Evolutionary conservation across 148 eudicot species (phyloP), one percentile per base, ranked within the genome.

Genomic region (Heliosperma pusillum): DNA sequence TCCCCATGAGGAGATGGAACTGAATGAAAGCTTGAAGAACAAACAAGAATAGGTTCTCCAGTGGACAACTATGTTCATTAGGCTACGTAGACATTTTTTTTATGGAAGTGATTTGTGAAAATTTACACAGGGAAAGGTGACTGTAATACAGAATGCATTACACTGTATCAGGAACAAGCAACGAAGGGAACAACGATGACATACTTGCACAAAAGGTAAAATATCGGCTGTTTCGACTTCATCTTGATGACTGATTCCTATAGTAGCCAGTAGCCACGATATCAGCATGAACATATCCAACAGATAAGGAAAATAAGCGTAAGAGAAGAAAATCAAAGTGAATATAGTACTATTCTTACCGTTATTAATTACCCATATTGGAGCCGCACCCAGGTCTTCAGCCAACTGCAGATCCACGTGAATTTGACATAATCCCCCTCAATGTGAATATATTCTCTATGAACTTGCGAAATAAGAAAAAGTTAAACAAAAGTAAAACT

Each of bases 281-380:
- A 63, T 13, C 25, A 78, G 62, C 59, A 72, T 25, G 50, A 24
- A 71, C 22, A 33, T 52, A 56, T 50, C 44, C 65, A 70, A 50
- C 58, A 73, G 47, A 59, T 25, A 59, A 13, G 67, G 45, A 60
- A 17, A 12, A 10, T 62, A 71, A 22, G 62, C 29, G 16, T 6
- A 40, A 60, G 72, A 50, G 22, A 73, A 40, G 17, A 30, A 8
- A 57, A 71, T 4, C 26, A 72, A 58, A 5, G 22, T 61, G 47
- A 68, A 36, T 30, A 69, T 10, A 55, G 55, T 58, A 11, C 61
- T 63, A 72, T 47, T 19, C 70, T 72, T 87, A 94, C 97, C 98
- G 65, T 82, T 90, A 80, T 94, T 94, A 69, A 94, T 85, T 30
- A 94, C 98, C 98, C 98, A 94, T 44, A 92, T 75, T 7, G 98